A percentile compares a stretch with the other conserved stretches of the same genome.
Conservation (phyloP, 2,329 filamentous ascomycete genomes). For the Pyrenophora teres region DNA sequence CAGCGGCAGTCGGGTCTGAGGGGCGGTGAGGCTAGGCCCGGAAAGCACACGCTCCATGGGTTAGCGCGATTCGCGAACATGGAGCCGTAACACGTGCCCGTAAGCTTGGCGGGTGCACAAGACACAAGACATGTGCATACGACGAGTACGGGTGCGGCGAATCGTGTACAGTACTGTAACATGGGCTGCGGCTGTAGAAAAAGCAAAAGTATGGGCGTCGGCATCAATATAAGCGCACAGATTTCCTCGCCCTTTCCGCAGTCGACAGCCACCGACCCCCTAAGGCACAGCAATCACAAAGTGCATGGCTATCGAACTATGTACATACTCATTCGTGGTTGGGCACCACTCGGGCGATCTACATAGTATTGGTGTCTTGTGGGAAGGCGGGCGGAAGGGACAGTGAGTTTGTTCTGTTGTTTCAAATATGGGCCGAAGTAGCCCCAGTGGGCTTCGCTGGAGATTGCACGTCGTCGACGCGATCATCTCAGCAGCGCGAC, state of each 20-base stretch:
- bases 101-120: slow-evolving; percentile 2
- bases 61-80: slow-evolving; percentile 6
- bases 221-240: too few species aligned
- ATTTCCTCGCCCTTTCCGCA: too few species aligned
- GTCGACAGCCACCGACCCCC: too few species aligned
- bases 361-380: background rate
- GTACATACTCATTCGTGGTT: too few species aligned
- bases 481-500: background rate
- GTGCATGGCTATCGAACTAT: too few species aligned
- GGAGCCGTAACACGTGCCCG: slow-evolving; percentile 1
- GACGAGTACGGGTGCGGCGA: too few species aligned
- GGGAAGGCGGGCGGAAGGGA: background rate
- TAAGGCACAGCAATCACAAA: too few species aligned
- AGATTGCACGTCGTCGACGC: slow-evolving; percentile 4
- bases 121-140: too few species aligned
- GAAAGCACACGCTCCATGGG: background rate
- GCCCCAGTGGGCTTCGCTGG: background rate
- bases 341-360: too few species aligned
- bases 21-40: background rate
- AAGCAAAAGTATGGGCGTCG: too few species aligned
- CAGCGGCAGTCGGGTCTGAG: background rate
- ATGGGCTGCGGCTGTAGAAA: too few species aligned
- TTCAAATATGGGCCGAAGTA: background rate
- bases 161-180: too few species aligned
- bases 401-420: background rate